Percentiles rank a stretch among this genome's conserved stretches.
Conservation (phyloP, 345 rosid genomes). For the Syzygium oleosum region DNA sequence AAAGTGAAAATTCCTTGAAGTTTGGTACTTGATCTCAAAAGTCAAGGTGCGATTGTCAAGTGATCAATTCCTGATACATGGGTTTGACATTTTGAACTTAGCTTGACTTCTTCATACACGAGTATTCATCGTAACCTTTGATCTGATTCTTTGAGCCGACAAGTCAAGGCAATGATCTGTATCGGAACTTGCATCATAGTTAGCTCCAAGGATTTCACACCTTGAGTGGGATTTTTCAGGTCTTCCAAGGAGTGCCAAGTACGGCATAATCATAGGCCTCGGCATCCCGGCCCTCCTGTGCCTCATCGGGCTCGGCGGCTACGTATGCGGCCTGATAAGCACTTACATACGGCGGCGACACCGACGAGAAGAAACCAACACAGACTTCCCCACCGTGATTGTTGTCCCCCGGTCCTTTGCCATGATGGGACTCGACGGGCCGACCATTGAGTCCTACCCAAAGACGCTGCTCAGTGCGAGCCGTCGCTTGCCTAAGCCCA, state of each 20-base stretch:
- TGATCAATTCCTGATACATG: neutral
- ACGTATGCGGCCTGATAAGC: constrained; percentile 10
- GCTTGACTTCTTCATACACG: neutral
- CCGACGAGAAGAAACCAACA: neutral
- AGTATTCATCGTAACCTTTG: neutral
- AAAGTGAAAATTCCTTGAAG: neutral
- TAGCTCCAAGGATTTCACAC: neutral
- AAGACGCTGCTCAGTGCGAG: constrained; percentile 42
- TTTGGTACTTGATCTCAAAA: neutral
- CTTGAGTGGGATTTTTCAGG: neutral
- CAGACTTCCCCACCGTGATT: neutral
- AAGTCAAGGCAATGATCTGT: neutral
- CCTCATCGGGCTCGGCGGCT: constrained; percentile 21
- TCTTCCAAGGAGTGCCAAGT: constrained; percentile 31
- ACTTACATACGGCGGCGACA: neutral
- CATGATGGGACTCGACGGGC: constrained; percentile 23
- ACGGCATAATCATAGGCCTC: constrained; percentile 34
- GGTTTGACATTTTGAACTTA: neutral
- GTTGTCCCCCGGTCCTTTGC: neutral
- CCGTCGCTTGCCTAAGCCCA: constrained; percentile 36
- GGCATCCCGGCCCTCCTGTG: constrained; percentile 43
- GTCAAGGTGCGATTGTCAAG: neutral
- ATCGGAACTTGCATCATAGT: neutral
- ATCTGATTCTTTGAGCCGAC: neutral
- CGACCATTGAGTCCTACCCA: constrained; percentile 44